A percentile compares a stretch with the other conserved stretches of the same genome.
Conservation (phyloP, 1,139 yeast genomes). For the Taphrina wiesneri region DNA sequence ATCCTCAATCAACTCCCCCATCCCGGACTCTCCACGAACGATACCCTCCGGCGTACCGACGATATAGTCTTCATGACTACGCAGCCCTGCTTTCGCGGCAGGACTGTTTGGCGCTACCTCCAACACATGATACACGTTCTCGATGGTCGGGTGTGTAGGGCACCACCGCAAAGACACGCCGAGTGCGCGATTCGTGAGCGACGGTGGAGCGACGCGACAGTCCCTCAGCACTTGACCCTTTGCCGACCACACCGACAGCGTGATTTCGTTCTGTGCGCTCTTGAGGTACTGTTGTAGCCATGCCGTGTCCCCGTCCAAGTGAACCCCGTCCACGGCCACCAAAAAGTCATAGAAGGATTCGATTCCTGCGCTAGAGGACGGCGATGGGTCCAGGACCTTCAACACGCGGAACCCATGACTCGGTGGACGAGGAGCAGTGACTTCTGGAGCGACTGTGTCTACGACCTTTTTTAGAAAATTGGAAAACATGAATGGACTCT, state of each 20-base stretch:
- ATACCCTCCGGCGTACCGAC: slow-evolving; percentile 86
- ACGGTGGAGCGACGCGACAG: slow-evolving; percentile 25
- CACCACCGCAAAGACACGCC: slow-evolving; percentile 78
- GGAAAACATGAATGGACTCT: slow-evolving; percentile 10
- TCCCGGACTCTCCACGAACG: slow-evolving; percentile 65
- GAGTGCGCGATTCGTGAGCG: slow-evolving; percentile 45
- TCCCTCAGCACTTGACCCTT: slow-evolving; percentile 29
- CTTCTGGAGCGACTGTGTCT: slow-evolving; percentile 28
- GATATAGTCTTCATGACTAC: slow-evolving; percentile 84
- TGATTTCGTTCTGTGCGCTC: slow-evolving; percentile 15
- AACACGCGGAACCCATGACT: slow-evolving; percentile 57
- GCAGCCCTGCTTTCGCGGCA: slow-evolving; percentile 77
- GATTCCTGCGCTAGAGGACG: slow-evolving; percentile 54
- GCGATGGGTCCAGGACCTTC: slow-evolving; percentile 51
- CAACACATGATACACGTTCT: slow-evolving; percentile 75
- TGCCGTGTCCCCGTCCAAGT: slow-evolving; percentile 17
- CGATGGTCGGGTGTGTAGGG: slow-evolving; percentile 51
- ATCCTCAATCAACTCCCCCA: slow-evolving; percentile 33
- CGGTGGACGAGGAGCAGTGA: slow-evolving; percentile 19
- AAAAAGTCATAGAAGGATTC: slow-evolving; percentile 87
- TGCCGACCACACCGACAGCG: slow-evolving; percentile 23
- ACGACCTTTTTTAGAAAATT: slow-evolving; percentile 30
- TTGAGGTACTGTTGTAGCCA: slow-evolving; percentile 21
- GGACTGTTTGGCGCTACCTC: slow-evolving; percentile 77
- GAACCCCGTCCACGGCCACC: slow-evolving; percentile 64